Evolutionary conservation across 768 basidiomycete genomes (phyloP).

Genomic region (Termitomyces sp.): DNA sequence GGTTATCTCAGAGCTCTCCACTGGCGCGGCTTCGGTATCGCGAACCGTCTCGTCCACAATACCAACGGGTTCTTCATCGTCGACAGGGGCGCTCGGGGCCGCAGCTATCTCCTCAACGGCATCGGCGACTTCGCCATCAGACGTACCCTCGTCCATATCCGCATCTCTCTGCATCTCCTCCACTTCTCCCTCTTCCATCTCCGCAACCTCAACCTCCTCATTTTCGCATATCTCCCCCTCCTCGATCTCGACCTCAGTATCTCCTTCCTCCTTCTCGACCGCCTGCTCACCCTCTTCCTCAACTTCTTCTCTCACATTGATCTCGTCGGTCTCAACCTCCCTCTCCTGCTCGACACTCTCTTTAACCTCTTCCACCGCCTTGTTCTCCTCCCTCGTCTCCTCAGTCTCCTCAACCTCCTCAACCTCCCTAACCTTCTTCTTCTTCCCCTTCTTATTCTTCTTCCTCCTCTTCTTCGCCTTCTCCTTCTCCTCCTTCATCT

Average conservation of each 20-base stretch:
- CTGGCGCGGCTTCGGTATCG: background rate
- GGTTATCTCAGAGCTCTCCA: background rate
- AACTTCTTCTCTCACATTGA: background rate
- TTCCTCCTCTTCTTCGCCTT: background rate
- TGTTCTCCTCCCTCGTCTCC: no score
- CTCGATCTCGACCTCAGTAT: background rate
- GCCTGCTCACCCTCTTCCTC: background rate
- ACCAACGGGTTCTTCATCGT: background rate
- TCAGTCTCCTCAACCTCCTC: no score
- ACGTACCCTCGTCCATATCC: background rate
- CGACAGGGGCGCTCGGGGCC: background rate
- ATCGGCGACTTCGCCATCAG: background rate
- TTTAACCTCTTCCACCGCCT: background rate
- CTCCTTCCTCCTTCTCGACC: background rate
- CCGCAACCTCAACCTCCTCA: background rate
- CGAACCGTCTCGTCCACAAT: background rate
- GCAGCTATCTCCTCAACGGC: background rate
- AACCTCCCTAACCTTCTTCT: background rate
- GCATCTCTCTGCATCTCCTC: background rate
- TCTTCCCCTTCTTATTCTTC: no score
- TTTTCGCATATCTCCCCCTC: background rate
- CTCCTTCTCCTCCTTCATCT: background rate
- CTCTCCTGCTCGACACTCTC: background rate
- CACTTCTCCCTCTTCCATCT: background rate
- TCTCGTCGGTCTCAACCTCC: background rate